Evolutionary conservation across 2,329 filamentous ascomycete species (phyloP).

Genomic region (Alternaria incomplexa): DNA sequence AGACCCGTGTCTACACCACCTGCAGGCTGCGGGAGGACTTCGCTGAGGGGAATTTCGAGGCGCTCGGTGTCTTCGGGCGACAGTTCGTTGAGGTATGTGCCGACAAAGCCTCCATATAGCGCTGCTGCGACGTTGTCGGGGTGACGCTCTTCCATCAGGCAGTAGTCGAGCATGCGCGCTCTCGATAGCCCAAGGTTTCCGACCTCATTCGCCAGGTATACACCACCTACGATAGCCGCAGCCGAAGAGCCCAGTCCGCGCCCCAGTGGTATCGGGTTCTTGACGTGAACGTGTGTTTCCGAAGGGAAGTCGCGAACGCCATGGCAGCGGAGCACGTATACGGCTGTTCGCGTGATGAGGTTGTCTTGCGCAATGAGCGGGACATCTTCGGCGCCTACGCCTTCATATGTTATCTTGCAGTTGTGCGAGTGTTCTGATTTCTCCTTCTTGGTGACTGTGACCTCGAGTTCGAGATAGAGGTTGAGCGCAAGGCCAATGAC

Average conservation of each 20-base stretch:
- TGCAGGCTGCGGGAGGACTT: slow-evolving; percentile 88
- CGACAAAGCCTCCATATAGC: slow-evolving; percentile 94
- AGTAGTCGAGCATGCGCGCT: slow-evolving; percentile 90
- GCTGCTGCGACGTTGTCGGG: slow-evolving; percentile 77
- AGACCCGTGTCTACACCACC: slow-evolving; percentile 90
- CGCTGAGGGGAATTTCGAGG: slow-evolving; percentile 90
- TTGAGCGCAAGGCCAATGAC: slow-evolving; percentile 95
- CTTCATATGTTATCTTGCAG: slow-evolving; percentile 90
- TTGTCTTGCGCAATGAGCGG: slow-evolving; percentile 85
- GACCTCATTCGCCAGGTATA: slow-evolving; percentile 89
- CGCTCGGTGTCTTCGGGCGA: slow-evolving; percentile 86
- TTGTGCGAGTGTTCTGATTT: slow-evolving; percentile 71
- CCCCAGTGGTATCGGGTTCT: slow-evolving; percentile 92
- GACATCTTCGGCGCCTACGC: slow-evolving; percentile 78
- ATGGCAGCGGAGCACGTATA: slow-evolving; percentile 95
- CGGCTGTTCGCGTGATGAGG: slow-evolving; percentile 89
- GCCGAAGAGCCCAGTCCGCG: slow-evolving; percentile 94
- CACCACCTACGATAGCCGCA: slow-evolving; percentile 92
- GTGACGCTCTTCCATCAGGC: slow-evolving; percentile 83
- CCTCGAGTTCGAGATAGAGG: slow-evolving; percentile 87
- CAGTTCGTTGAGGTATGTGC: slow-evolving; percentile 93
- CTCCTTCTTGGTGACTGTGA: slow-evolving; percentile 67
- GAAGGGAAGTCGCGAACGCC: slow-evolving; percentile 80
- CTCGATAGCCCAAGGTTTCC: slow-evolving; percentile 78
- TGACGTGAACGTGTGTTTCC: slow-evolving; percentile 89